These are phyloP conservation scores for Geranomyces variabilis DNA, from an alignment of 192 early-diverging fungal genomes.

Conservation along the genomic window DNA sequence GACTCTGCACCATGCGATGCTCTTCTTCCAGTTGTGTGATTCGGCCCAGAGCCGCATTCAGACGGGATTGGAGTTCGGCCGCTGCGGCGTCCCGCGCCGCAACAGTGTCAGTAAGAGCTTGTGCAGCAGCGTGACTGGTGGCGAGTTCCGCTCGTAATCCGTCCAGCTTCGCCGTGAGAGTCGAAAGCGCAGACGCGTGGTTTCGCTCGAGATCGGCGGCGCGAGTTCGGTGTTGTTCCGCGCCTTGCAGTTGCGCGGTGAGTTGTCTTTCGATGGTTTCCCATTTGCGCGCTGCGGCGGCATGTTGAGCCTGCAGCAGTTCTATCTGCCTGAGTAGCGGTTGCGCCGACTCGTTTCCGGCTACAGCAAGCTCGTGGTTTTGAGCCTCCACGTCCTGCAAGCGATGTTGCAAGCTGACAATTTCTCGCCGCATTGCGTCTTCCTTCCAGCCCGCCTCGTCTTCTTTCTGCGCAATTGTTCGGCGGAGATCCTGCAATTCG, in stretches of 20 bases:
- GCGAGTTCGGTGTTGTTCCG: constrained; percentile 26
- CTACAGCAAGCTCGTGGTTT: constrained; percentile 41
- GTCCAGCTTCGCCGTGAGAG: background rate
- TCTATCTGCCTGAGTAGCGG: constrained; percentile 57
- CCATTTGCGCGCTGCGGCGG: constrained; percentile 41
- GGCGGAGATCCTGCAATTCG: constrained; percentile 42
- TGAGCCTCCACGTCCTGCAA: constrained; percentile 46
- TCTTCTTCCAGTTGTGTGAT: constrained; percentile 2
- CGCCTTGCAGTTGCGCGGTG: constrained; percentile 40
- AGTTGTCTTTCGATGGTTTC: constrained; percentile 47
- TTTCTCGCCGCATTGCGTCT: constrained; percentile 46
- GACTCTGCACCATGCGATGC: background rate
- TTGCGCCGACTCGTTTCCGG: constrained; percentile 35
- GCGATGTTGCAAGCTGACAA: constrained; percentile 34
- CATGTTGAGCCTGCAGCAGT: constrained; percentile 45
- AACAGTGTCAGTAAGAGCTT: background rate
- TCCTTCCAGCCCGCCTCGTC: constrained; percentile 55
- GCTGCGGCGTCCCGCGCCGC: background rate
- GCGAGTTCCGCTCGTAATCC: constrained; percentile 27
- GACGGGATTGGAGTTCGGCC: background rate
- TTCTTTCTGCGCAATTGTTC: constrained; percentile 35
- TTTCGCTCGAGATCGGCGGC: constrained; percentile 24
- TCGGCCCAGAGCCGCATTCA: background rate
- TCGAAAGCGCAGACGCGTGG: background rate
- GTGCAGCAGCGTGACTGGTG: background rate